phyloP scores from a whole-genome alignment of 1,139 yeast genomes.

The Lodderomyces orthopsilosis region DNA sequence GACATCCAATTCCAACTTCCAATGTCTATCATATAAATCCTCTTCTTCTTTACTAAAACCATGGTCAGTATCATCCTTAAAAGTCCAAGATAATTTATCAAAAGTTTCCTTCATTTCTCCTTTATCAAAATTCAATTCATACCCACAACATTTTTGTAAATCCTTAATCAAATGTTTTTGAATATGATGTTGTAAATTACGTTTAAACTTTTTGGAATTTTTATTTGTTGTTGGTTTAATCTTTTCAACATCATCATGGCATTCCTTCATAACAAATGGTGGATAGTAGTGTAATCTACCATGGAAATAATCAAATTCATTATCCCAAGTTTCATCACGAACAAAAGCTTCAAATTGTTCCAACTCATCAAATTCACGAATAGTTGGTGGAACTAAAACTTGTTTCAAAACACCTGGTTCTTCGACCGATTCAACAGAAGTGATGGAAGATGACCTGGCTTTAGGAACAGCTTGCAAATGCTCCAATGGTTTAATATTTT shows the following conservation, averaged over 20 bases:
- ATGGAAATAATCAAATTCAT: slow-evolving; percentile 66
- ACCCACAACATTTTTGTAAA: slow-evolving; percentile 60
- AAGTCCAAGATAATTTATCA: slow-evolving; percentile 49
- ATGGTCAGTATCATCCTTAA: slow-evolving; percentile 50
- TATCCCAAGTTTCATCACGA: slow-evolving; percentile 73
- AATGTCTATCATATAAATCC: slow-evolving; percentile 47
- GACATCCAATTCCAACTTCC: slow-evolving; percentile 56
- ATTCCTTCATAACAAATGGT: slow-evolving; percentile 65
- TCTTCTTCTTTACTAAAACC: slow-evolving; percentile 51
- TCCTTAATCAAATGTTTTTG: slow-evolving; percentile 69
- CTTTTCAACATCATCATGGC: slow-evolving; percentile 69
- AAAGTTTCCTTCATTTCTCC: slow-evolving; percentile 49
- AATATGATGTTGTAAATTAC: slow-evolving; percentile 74
- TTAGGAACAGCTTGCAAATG: slow-evolving; percentile 43
- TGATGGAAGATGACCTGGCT: slow-evolving; percentile 28
- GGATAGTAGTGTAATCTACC: slow-evolving; percentile 68
- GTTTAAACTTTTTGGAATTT: slow-evolving; percentile 66
- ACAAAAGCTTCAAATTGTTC: slow-evolving; percentile 61
- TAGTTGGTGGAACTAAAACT: slow-evolving; percentile 40
- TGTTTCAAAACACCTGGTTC: slow-evolving; percentile 26
- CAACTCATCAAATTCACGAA: slow-evolving; percentile 59
- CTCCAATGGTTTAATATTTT: slow-evolving; percentile 37
- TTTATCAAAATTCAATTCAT: slow-evolving; percentile 52
- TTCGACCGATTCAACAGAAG: slow-evolving; percentile 34
- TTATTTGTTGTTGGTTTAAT: slow-evolving; percentile 72